phyloP scores from a whole-genome alignment of 139 green algal species.

The Edaphochlamys debaryana region DNA sequence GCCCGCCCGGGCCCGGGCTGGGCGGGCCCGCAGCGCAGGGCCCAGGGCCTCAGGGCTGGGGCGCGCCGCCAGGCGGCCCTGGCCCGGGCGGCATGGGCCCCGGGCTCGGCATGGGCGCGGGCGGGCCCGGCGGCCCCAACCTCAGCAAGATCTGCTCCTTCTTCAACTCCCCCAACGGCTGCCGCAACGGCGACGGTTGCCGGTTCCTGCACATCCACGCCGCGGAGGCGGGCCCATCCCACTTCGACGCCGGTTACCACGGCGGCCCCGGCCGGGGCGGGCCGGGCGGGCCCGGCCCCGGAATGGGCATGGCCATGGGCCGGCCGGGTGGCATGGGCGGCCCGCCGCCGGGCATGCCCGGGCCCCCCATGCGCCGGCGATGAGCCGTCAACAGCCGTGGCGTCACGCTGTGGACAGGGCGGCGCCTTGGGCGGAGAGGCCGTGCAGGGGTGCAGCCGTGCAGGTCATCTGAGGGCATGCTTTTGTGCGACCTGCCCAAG shows the following conservation, averaged over 20 bases:
- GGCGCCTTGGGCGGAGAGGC: too few relatives aligned
- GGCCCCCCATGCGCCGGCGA: not conserved
- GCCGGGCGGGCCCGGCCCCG: not conserved
- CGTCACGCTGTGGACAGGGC: too few relatives aligned
- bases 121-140: not conserved
- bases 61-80: too few relatives aligned
- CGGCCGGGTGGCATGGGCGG: not conserved
- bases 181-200: constrained; percentile 36
- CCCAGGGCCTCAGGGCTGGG: not conserved
- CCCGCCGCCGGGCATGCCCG: too few relatives aligned
- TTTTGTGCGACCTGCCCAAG: too few relatives aligned
- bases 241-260: not conserved
- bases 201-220: constrained; percentile 34
- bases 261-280: not conserved
- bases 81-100: too few relatives aligned
- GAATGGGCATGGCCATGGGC: constrained; percentile 4
- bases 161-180: constrained; percentile 29
- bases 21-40: not conserved
- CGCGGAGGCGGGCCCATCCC: not conserved
- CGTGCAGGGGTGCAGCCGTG: too few relatives aligned
- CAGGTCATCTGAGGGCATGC: too few relatives aligned
- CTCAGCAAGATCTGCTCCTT: constrained; percentile 25
- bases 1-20: not conserved
- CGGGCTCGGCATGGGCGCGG: not conserved
- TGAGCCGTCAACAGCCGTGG: not conserved